A percentile compares a stretch with the other conserved stretches of the same genome.
Evolutionary conservation across 2,329 filamentous ascomycete genomes (phyloP).

Genomic region (Macrophomina tecta): DNA sequence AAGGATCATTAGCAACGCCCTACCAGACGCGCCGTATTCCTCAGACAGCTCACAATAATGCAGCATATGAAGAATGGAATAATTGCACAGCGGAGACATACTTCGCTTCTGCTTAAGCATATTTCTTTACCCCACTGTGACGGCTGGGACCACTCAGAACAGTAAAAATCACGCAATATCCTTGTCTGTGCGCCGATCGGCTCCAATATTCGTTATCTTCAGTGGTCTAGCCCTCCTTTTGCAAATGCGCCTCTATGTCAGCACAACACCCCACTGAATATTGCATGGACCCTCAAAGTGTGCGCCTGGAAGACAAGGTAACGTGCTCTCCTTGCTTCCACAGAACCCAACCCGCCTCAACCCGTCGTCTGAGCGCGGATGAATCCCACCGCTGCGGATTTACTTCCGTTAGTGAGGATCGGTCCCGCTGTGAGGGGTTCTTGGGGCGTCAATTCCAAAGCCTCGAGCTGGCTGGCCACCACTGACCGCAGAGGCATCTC

Average conservation of each 20-base stretch:
- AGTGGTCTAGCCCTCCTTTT: not conserved
- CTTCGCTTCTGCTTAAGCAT: not conserved
- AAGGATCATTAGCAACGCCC: not conserved
- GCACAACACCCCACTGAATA: not conserved
- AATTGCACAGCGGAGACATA: not conserved
- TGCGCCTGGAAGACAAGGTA: not conserved
- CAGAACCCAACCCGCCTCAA: not conserved
- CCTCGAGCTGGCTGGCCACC: not conserved
- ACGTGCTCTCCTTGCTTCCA: not conserved
- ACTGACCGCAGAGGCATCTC: not conserved
- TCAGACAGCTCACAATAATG: not conserved
- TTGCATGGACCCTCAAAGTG: not conserved
- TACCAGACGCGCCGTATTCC: not conserved
- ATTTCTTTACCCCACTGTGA: not conserved
- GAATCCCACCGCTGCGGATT: not conserved
- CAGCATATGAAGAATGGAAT: conserved; percentile 1
- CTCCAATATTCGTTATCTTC: conserved; percentile 2
- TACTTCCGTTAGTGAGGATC: not conserved
- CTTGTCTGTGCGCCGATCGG: not conserved
- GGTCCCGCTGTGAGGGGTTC: conserved; percentile 7
- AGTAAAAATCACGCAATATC: conserved; percentile 1
- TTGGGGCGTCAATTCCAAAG: not conserved
- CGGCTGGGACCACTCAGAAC: not conserved
- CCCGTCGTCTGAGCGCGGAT: not conserved
- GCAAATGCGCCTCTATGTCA: not conserved